Percentiles rank a stretch among this genome's conserved stretches.
These are phyloP conservation scores for Neofusicoccum sp. DNA, from an alignment of 2,329 filamentous ascomycete genomes.

Conservation along the genomic window DNA sequence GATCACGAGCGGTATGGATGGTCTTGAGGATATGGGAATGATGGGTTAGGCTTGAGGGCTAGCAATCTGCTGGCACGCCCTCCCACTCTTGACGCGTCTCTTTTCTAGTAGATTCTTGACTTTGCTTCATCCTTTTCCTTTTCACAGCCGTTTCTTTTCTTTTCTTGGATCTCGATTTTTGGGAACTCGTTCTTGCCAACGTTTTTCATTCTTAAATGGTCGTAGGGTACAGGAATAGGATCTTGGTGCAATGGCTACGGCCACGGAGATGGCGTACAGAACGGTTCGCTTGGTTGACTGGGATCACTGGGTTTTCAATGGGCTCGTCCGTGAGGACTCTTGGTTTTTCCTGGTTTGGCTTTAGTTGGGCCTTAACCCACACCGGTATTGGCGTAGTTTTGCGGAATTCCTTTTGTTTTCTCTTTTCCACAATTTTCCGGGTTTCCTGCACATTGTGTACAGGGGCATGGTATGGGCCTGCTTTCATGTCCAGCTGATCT, in stretches of 20 bases:
- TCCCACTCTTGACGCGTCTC: background rate
- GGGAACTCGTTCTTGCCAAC: background rate
- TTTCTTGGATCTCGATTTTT: background rate
- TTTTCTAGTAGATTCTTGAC: background rate
- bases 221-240: background rate
- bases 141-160: background rate
- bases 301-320: background rate
- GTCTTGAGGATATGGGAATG: constrained; percentile 3
- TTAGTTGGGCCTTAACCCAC: background rate
- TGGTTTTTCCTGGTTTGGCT: background rate
- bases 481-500: background rate
- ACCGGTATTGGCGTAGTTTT: constrained; percentile 8
- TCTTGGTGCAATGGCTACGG: background rate
- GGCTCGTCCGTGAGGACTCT: background rate
- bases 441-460: background rate
- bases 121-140: background rate
- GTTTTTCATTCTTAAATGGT: background rate
- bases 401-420: background rate
- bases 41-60: background rate
- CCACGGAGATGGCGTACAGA: constrained; percentile 8
- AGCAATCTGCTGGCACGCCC: background rate
- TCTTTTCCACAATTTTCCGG: background rate
- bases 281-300: constrained; percentile 7
- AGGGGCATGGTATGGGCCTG: background rate
- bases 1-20: background rate